These are phyloP conservation scores for Colletotrichum agaves DNA, from an alignment of 2,329 filamentous ascomycete species.

Conservation along the genomic window DNA sequence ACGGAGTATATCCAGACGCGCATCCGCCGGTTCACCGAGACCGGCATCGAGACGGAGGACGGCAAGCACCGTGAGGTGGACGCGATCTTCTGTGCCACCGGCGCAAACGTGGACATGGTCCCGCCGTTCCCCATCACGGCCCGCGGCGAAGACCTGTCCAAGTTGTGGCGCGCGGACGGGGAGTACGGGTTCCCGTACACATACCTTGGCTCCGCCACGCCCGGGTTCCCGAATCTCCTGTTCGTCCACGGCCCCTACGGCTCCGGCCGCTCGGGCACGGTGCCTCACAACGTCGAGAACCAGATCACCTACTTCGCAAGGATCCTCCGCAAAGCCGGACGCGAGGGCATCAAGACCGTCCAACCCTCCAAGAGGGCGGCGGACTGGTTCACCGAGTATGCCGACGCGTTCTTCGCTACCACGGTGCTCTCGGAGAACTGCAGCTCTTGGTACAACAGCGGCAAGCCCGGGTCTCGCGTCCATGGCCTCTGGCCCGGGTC, in stretches of 20 bases:
- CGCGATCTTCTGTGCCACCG: slow-evolving; percentile 75
- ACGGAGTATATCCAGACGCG: slow-evolving; percentile 68
- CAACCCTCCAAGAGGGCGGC: slow-evolving; percentile 66
- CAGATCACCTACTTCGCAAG: slow-evolving; percentile 74
- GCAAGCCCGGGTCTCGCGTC: slow-evolving; percentile 68
- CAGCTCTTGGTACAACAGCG: slow-evolving; percentile 79
- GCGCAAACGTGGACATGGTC: slow-evolving; percentile 68
- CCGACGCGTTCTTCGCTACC: slow-evolving; percentile 63
- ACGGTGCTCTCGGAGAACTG: slow-evolving; percentile 71
- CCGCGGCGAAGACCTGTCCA: slow-evolving; percentile 62
- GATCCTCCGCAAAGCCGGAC: slow-evolving; percentile 72
- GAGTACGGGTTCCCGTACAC: slow-evolving; percentile 72
- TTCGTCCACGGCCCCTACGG: slow-evolving; percentile 72
- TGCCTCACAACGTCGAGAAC: slow-evolving; percentile 74
- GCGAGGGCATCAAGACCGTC: slow-evolving; percentile 74
- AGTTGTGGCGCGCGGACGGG: slow-evolving; percentile 66
- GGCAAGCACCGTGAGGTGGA: slow-evolving; percentile 68
- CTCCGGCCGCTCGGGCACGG: slow-evolving; percentile 70
- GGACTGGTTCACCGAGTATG: slow-evolving; percentile 72
- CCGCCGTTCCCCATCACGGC: slow-evolving; percentile 71
- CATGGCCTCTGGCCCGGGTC: slow-evolving; percentile 78
- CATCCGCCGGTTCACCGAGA: slow-evolving; percentile 68
- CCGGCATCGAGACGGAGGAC: slow-evolving; percentile 69
- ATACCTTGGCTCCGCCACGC: slow-evolving; percentile 72
- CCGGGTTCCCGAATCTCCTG: slow-evolving; percentile 74